Base-by-base conservation (phyloP, 176 grass and related monocot genomes). In the Echinochloa phyllopogon region DNA sequence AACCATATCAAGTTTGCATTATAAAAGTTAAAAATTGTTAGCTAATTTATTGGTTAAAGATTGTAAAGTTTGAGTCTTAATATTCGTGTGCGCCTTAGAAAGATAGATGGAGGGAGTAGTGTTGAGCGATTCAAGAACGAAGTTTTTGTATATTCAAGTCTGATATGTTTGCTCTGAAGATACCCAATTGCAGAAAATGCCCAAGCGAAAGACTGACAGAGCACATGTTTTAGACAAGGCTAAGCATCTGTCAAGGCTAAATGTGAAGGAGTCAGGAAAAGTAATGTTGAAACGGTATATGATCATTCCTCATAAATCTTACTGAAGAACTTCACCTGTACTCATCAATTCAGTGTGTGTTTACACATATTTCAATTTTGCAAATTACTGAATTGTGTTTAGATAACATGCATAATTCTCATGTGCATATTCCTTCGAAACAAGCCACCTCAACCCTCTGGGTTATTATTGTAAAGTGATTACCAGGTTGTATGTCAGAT, bases 121-220 rank as follows among this genome's bases (percentile, higher is more conserved):
- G n/a, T 55, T 48, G 36, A 6, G 10, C 5, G 15, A 51, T 82
- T 83, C 10, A 50, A 24, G 27, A 73, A 37, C 65, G 23, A 8
- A 44, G 53, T 3, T 20, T 29, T 36, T 59, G 9, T 33, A 72
- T 55, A 52, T 58, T 50, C n/a, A 40, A 44, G 77, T 75, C 91
- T 98, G 85, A 98, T 92, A 65, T 87, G 18, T 81, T 94, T 90
- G 16, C 72, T 89, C 82, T 90, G 65, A 95, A 98, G 96, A 98
- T 89, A 95, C 87, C 57, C 96, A 95, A 87, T 84, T 98, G 91
- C 96, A 98, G 93, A 98, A 98, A 86, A 94, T 98, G 91, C 96
- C 96, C n/a, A 94, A 76, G 74, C 60, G 96, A 71, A 98, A 98
- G 67, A 95, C 96, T 74, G 96, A 98, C 81, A 87, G 71, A 93